These are phyloP conservation scores for Globisporangium carolinianum DNA, from an alignment of 352 stramenopile species.

Conservation along the genomic window DNA sequence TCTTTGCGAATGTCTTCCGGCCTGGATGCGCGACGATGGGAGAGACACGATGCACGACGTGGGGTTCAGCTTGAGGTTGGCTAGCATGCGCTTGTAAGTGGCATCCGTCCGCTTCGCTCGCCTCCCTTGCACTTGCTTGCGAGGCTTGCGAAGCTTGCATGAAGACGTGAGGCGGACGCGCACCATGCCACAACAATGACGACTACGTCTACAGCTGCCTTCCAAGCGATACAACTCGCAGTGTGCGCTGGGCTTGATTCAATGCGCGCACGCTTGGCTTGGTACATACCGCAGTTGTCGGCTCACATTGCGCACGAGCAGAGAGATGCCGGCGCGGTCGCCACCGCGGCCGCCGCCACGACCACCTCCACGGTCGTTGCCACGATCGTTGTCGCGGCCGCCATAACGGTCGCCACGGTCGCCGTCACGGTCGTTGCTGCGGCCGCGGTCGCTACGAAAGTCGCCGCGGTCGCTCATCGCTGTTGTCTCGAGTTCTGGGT, in stretches of 20 bases:
- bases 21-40: constrained; percentile 20
- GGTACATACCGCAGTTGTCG: constrained; percentile 66
- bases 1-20: constrained; percentile 88
- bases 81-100: no score
- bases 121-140: no score
- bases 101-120: no score
- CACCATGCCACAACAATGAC: background rate
- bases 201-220: background rate
- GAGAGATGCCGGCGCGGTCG: constrained; percentile 80
- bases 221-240: no score
- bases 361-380: constrained; percentile 1
- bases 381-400: background rate
- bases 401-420: constrained; percentile 9
- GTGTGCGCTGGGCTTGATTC: background rate
- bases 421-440: background rate
- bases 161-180: background rate
- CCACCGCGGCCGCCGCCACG: constrained; percentile 15
- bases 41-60: background rate
- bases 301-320: constrained; percentile 93
- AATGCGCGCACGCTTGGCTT: background rate
- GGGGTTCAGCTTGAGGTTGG: constrained; percentile 1
- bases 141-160: no score
- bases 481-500: background rate
- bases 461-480: constrained; percentile 14
- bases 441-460: constrained; percentile 3